Percentiles rank a stretch among this genome's conserved stretches.
Conservation (phyloP, 2,329 filamentous ascomycete species). For the Botrytis hyacinthi region DNA sequence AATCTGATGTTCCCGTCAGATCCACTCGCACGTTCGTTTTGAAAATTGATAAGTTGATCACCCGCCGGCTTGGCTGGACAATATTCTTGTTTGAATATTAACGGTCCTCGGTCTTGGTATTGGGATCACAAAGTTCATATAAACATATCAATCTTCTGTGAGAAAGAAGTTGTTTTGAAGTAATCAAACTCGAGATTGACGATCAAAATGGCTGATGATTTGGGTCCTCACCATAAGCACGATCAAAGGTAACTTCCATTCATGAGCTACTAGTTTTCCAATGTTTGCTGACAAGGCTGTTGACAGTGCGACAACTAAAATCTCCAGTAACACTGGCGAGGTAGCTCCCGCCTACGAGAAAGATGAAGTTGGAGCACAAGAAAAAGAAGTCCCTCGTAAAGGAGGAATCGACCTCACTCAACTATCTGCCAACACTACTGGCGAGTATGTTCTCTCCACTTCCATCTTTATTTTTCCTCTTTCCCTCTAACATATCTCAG, state of each 20-base stretch:
- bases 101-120: not conserved
- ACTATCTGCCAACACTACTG: conserved; percentile 11
- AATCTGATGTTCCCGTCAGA: conserved; percentile 4
- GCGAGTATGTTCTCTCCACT: conserved; percentile 6
- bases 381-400: not conserved
- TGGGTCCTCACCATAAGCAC: not conserved
- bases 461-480: not conserved
- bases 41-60: not conserved
- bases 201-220: conserved; percentile 14
- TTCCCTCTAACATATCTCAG: conserved; percentile 36
- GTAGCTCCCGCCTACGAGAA: conserved; percentile 2
- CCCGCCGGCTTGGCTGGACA: not conserved
- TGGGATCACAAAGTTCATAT: not conserved
- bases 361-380: not conserved
- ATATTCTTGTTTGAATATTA: not conserved
- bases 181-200: not conserved
- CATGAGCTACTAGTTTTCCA: not conserved
- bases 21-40: not conserved
- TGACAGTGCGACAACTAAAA: conserved; percentile 5
- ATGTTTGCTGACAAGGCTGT: not conserved
- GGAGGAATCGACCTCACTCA: conserved; percentile 6
- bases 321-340: not conserved
- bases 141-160: not conserved
- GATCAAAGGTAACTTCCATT: not conserved
- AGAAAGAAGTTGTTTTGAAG: not conserved